Evolutionary conservation across 2,329 filamentous ascomycete species (phyloP).

Genomic region (Myriosclerotinia curreyana): DNA sequence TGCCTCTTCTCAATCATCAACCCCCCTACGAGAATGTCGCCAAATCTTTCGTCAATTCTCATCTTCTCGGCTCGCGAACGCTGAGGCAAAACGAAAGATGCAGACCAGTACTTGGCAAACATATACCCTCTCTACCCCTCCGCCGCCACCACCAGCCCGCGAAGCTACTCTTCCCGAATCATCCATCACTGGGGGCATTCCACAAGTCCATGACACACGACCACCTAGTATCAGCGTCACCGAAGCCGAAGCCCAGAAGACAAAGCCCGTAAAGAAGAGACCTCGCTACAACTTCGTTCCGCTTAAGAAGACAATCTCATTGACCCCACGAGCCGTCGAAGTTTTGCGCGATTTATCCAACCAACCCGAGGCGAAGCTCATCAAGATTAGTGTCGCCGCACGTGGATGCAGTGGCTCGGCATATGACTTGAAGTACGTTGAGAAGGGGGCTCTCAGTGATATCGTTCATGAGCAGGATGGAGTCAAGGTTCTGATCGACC

Average conservation of each 20-base stretch:
- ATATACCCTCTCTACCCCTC: conserved; percentile 45
- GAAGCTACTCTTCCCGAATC: conserved; percentile 58
- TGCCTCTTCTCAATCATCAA: conserved; percentile 35
- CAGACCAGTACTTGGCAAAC: conserved; percentile 65
- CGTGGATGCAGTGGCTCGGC: conserved; percentile 89
- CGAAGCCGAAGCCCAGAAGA: conserved; percentile 66
- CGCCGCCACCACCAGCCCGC: conserved; percentile 51
- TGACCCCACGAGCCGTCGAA: conserved; percentile 75
- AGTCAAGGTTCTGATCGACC: conserved; percentile 92
- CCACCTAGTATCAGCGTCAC: conserved; percentile 50
- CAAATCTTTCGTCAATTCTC: conserved; percentile 46
- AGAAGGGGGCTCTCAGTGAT: conserved; percentile 83
- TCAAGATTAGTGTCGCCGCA: conserved; percentile 91
- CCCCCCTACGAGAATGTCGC: conserved; percentile 43
- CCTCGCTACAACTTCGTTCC: conserved; percentile 62
- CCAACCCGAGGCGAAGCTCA: conserved; percentile 85
- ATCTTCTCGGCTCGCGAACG: conserved; percentile 43
- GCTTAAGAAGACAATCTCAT: conserved; percentile 85
- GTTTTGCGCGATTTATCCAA: conserved; percentile 76
- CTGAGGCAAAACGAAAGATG: conserved; percentile 57
- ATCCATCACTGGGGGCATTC: conserved; percentile 53
- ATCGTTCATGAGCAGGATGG: conserved; percentile 94
- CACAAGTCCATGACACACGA: conserved; percentile 46
- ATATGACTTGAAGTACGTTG: conserved; percentile 93
- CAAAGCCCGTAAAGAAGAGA: conserved; percentile 57